These are phyloP conservation scores for Tephrocybe sp. DNA, from an alignment of 768 basidiomycete species.

Conservation along the genomic window DNA sequence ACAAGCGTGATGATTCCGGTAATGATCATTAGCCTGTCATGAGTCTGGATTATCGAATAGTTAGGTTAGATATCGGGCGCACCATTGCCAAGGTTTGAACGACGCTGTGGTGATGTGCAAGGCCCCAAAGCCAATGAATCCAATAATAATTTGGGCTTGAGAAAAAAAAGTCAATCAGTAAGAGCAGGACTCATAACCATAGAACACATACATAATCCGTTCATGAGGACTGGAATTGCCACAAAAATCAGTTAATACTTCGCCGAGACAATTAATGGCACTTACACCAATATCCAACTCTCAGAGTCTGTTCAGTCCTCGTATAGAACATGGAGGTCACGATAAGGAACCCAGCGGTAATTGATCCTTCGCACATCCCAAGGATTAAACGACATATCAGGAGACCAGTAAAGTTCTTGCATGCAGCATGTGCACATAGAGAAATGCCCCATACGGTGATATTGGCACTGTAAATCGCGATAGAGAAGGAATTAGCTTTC, in stretches of 20 bases:
- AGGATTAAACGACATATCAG: constrained; percentile 63
- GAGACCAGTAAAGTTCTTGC: constrained; percentile 64
- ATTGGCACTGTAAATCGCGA: constrained; percentile 44
- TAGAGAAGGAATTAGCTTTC: neutral
- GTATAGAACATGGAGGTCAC: constrained; percentile 81
- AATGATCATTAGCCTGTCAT: constrained; percentile 62
- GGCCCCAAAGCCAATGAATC: constrained; percentile 64
- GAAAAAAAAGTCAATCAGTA: neutral
- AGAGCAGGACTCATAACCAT: neutral
- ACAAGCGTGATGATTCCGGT: constrained; percentile 58
- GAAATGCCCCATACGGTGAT: constrained; percentile 66
- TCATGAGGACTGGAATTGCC: constrained; percentile 58
- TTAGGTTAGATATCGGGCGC: neutral
- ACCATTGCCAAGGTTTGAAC: constrained; percentile 78
- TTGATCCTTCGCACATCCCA: constrained; percentile 69
- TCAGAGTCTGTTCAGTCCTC: constrained; percentile 60
- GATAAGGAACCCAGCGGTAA: constrained; percentile 77
- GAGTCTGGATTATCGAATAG: neutral
- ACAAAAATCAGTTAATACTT: neutral
- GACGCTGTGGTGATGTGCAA: constrained; percentile 54
- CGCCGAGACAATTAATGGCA: constrained; percentile 1
- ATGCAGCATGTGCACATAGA: constrained; percentile 62
- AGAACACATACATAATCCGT: constrained; percentile 52
- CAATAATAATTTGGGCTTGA: constrained; percentile 68
- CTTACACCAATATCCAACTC: constrained; percentile 79